These are phyloP conservation scores for Apiospora saccharicola DNA, from an alignment of 2,329 filamentous ascomycete species.

Conservation along the genomic window DNA sequence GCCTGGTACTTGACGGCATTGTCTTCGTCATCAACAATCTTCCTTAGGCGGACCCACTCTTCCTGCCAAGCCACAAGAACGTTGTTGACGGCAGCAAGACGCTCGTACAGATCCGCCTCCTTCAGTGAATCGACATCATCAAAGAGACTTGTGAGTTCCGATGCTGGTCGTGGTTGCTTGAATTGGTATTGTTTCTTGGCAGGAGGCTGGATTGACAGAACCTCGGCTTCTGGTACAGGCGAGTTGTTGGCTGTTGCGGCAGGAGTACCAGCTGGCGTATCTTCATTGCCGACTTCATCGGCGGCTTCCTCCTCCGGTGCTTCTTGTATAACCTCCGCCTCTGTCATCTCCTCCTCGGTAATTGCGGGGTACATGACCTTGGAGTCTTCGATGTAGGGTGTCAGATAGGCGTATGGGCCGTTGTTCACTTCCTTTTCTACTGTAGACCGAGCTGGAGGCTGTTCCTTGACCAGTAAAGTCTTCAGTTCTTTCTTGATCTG, in stretches of 20 bases:
- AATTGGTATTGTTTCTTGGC: constrained; percentile 51
- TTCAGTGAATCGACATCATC: constrained; percentile 59
- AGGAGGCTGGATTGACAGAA: constrained; percentile 24
- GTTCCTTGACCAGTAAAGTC: not conserved
- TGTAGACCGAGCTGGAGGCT: not conserved
- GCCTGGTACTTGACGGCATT: constrained; percentile 60
- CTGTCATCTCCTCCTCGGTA: constrained; percentile 26
- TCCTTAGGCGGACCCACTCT: constrained; percentile 60
- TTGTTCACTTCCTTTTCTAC: constrained; percentile 25
- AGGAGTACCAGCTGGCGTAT: constrained; percentile 36
- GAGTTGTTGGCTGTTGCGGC: constrained; percentile 44
- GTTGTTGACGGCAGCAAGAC: constrained; percentile 53
- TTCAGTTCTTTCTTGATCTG: not conserved
- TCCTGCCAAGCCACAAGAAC: constrained; percentile 60
- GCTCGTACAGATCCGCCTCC: constrained; percentile 53
- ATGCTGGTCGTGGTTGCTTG: constrained; percentile 58
- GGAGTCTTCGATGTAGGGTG: constrained; percentile 39
- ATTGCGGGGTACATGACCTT: constrained; percentile 38
- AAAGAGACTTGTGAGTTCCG: constrained; percentile 56
- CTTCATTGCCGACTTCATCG: constrained; percentile 36
- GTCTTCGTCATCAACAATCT: constrained; percentile 63
- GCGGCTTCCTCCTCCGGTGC: constrained; percentile 34
- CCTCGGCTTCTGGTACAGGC: constrained; percentile 41
- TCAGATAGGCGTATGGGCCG: constrained; percentile 37
- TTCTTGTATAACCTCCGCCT: constrained; percentile 33